Base-by-base conservation (phyloP, 164 flowering plant species). In the Aristolochia californica region DNA sequence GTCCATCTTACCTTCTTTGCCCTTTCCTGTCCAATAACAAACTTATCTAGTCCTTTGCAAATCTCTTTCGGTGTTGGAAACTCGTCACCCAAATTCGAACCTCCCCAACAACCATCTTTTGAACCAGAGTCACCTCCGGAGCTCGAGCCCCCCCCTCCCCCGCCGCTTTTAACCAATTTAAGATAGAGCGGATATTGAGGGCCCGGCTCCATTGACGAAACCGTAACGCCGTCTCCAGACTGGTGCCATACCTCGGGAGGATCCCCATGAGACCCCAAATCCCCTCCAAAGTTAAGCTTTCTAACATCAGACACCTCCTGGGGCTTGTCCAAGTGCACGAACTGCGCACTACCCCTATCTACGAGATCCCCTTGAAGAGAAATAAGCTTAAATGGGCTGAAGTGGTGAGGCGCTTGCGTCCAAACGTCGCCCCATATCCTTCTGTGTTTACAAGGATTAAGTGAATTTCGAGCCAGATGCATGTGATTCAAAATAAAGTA, bases 41-140 rank as follows among this genome's bases (percentile, higher is more conserved):
- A 88, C 78, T 85, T 85, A 61, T 91, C 94, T 53, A 91, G 82
- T 54, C 91, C 94, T 73, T 72, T 83, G 67, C 91, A 80, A 14
- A 91, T 87, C 74, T 91, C 95, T 65, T 88, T 91, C 1, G 97
- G 98, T 0, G 98, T 84, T 1, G 98, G 98, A 45, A 91, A 85
- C 60, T 67, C 65, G 18, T 53, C 28, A 1, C 98, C 94, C 78
- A 85, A 58, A 78, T 75, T 82, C 2, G 96, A 80, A 4, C 97
- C 95, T 50, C 97, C 97, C 93, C 88, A 88, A 45, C 63, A 68
- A 43, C 72, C 91, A 44, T 84, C 90, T 53, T 70, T 77, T 0
- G 79, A 72, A 68, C 77, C 86, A 45, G 28, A 65, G 59, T 78
- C 85, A 49, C 75, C 74, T 10, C 80, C 83, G 3, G 75, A 58